Conservation (phyloP, 2,329 filamentous ascomycete genomes). For the Aaosphaeria arxii region DNA sequence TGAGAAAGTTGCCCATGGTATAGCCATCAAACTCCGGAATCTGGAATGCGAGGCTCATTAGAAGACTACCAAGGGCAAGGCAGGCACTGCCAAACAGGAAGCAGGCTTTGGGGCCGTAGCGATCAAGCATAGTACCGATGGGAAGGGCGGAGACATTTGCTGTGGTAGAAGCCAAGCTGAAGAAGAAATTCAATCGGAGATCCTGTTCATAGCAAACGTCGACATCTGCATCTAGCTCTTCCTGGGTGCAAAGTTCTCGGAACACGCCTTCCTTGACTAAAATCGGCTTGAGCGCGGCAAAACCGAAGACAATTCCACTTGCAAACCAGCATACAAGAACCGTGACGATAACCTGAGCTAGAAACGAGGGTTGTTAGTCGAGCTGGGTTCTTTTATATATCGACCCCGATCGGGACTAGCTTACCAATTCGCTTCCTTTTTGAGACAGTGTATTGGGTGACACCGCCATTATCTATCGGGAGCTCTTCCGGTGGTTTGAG, state of each 20-base stretch:
- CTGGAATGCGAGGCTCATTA: constrained; percentile 37
- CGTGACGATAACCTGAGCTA: constrained; percentile 33
- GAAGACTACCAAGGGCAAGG: constrained; percentile 30
- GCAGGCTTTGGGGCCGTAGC: constrained; percentile 34
- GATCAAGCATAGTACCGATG: constrained; percentile 35
- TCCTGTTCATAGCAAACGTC: constrained; percentile 40
- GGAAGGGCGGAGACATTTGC: constrained; percentile 38
- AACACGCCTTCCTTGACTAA: constrained; percentile 39
- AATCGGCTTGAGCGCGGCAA: constrained; percentile 40
- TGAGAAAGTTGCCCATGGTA: constrained; percentile 69
- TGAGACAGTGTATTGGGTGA: constrained; percentile 51
- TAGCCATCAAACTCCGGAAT: constrained; percentile 45
- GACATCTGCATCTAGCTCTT: constrained; percentile 31
- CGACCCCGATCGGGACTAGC: constrained; percentile 7
- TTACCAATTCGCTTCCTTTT: constrained; percentile 31
- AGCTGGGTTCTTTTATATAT: constrained; percentile 3
- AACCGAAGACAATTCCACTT: constrained; percentile 41
- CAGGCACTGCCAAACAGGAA: constrained; percentile 28
- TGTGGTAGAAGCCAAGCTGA: constrained; percentile 36
- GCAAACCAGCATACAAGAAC: constrained; percentile 39
- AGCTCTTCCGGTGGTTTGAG: constrained; percentile 40
- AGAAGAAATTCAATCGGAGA: constrained; percentile 37
- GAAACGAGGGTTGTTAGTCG: constrained; percentile 6
- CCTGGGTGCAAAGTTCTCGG: constrained; percentile 30
- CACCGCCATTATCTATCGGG: constrained; percentile 40